Evolutionary conservation across 2,329 filamentous ascomycete genomes (phyloP), one percentile per base, ranked within the genome.

Genomic region (Huntiella bhutanensis): DNA sequence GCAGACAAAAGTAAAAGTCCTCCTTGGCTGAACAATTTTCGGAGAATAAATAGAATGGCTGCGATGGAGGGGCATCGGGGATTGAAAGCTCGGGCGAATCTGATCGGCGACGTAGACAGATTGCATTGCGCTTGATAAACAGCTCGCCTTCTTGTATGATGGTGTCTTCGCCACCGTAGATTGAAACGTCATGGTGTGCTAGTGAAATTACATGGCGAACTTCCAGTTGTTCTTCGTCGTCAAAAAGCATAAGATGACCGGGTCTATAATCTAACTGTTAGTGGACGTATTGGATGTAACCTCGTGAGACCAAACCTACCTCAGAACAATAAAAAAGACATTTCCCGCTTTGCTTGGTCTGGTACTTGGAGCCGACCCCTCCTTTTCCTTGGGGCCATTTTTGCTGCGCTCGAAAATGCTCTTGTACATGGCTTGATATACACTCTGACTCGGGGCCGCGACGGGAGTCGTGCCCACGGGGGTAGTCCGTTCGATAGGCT

Each of bases 351-450:
- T 75, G 59, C 73, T 75, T 15, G 72, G 70, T 51, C 73, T 62
- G 55, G 73, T 67, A 51, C 66, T 73, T 13, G 60, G 61, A 43
- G 62, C 68, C 50, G 61, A 66, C 43, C 64, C 63, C 41, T 73
- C 70, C 47, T 72, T 53, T 2, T 69, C 66, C 1, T 62, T 61
- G 2, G 64, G 54, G 6, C 57, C 54, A 33, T 64, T 68, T 56
- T 80, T 87, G 56, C 88, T 75, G n/a, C 40, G 28, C 55, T 94
- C 86, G 59, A 98, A 96, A 51, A 98, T 80, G 60, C 82, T 94
- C 58, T 86, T 71, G 63, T 98, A 98, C 85, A 98, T 95, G 60
- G 82, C 82, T 70, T 96, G 91, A 62, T 96, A 96, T 34, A 98
- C 88, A 59, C 88, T 95, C 48, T 82, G 86, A 57, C 85, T 93